Percentiles rank a stretch among this genome's conserved stretches.
Evolutionary conservation across 2,329 filamentous ascomycete genomes (phyloP).

Genomic region (Colletotrichum gloeosporioides): DNA sequence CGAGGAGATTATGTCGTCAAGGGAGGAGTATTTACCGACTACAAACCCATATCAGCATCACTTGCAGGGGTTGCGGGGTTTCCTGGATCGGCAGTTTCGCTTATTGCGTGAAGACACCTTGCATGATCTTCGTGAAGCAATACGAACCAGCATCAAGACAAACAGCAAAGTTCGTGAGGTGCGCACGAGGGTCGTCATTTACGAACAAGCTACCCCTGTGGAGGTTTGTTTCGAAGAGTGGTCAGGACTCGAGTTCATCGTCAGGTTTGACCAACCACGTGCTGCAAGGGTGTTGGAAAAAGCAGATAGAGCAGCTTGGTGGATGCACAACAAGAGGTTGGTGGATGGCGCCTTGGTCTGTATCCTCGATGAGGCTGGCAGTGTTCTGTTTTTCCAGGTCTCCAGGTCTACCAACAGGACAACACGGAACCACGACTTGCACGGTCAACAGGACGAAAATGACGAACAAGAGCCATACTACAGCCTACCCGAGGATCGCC

Average conservation of each 20-base stretch:
- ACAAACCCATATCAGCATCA: constrained; percentile 39
- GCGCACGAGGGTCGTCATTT: constrained; percentile 22
- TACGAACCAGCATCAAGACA: constrained; percentile 26
- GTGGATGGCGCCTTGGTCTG: constrained; percentile 56
- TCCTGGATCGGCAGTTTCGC: constrained; percentile 61
- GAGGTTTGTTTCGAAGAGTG: constrained; percentile 38
- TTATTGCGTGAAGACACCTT: constrained; percentile 61
- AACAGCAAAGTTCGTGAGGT: constrained; percentile 34
- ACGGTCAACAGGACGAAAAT: neutral
- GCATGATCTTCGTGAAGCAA: constrained; percentile 55
- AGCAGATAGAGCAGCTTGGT: constrained; percentile 50
- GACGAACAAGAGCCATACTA: neutral
- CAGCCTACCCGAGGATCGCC: constrained; percentile 36
- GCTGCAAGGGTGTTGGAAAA: constrained; percentile 23
- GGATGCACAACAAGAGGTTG: constrained; percentile 53
- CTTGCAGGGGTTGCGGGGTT: constrained; percentile 46
- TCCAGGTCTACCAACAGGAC: constrained; percentile 28
- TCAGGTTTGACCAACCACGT: constrained; percentile 51
- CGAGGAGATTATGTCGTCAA: constrained; percentile 47
- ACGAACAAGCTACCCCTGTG: constrained; percentile 23
- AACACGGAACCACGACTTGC: no score
- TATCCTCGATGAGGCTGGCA: constrained; percentile 43
- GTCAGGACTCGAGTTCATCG: constrained; percentile 48
- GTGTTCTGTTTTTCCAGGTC: constrained; percentile 47
- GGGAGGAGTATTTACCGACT: constrained; percentile 49